A percentile compares a stretch with the other conserved stretches of the same genome.
Evolutionary conservation across 2,329 filamentous ascomycete genomes (phyloP).

Genomic region (Elsinoe perseae): DNA sequence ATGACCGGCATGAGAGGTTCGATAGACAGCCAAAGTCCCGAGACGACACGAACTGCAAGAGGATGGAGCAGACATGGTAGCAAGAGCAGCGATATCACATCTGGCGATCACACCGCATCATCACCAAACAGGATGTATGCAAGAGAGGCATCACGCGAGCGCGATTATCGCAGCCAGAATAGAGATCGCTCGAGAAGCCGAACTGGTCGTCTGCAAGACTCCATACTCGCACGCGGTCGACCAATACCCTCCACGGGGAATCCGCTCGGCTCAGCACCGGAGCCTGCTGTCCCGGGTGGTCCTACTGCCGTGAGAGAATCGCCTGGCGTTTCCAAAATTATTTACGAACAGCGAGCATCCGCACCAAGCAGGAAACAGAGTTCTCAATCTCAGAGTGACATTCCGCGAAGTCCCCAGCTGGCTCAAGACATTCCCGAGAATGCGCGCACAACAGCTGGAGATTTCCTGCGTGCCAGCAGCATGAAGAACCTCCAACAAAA

Average conservation of each 20-base stretch:
- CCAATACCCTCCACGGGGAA: slow-evolving; percentile 39
- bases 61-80: slow-evolving; percentile 54
- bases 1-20: slow-evolving; percentile 13
- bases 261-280: slow-evolving; percentile 45
- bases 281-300: slow-evolving; percentile 73
- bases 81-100: slow-evolving; percentile 63
- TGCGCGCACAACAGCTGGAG: slow-evolving; percentile 40
- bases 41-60: slow-evolving; percentile 23
- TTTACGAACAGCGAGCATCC: slow-evolving; percentile 12
- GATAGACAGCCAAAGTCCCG: slow-evolving; percentile 17
- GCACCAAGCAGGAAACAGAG: slow-evolving; percentile 21
- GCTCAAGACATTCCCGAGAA: slow-evolving; percentile 31
- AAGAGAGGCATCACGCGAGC: slow-evolving; percentile 24
- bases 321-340: not conserved
- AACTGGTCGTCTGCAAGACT: slow-evolving; percentile 19
- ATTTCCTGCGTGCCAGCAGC: slow-evolving; percentile 42
- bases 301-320: slow-evolving; percentile 37
- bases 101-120: slow-evolving; percentile 56
- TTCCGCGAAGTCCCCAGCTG: slow-evolving; percentile 2
- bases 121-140: slow-evolving; percentile 50
- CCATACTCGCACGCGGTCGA: slow-evolving; percentile 38
- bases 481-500: slow-evolving; percentile 36
- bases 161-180: slow-evolving; percentile 8
- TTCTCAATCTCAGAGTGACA: slow-evolving; percentile 16
- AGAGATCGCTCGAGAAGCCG: not conserved